These are phyloP conservation scores for Euphorbia schlechtendalii DNA, from an alignment of 441 rosid genomes.

Conservation along the genomic window DNA sequence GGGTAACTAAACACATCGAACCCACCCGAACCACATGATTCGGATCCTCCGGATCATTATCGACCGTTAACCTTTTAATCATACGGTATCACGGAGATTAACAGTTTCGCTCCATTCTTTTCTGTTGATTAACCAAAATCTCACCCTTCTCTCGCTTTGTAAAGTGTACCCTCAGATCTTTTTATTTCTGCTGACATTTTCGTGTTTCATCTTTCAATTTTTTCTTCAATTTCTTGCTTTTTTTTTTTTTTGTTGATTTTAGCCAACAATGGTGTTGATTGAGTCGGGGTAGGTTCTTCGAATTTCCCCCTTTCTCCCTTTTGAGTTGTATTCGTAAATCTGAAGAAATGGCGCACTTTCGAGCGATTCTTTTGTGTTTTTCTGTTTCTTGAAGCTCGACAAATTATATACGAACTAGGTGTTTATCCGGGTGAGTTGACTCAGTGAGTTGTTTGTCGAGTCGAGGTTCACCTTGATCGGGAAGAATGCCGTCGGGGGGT, in stretches of 20 bases:
- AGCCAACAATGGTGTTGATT: background rate
- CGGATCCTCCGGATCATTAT: conserved; percentile 25
- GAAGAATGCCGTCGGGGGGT: conserved; percentile 78
- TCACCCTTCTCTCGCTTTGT: conserved; percentile 18
- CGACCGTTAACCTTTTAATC: conserved; percentile 33
- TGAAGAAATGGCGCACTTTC: background rate
- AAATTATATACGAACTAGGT: background rate
- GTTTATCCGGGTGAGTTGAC: conserved; percentile 14
- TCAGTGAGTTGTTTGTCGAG: conserved; percentile 22
- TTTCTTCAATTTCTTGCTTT: background rate
- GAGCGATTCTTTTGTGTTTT: background rate
- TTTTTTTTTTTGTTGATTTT: background rate
- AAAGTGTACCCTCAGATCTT: conserved; percentile 33
- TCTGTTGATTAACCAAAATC: background rate
- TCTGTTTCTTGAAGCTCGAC: background rate
- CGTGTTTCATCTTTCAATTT: background rate
- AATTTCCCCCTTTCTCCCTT: background rate
- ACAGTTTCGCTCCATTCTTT: conserved; percentile 9
- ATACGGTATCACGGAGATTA: conserved; percentile 31
- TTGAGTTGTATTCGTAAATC: conserved; percentile 10
- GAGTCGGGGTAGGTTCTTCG: background rate
- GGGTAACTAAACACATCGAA: conserved; percentile 4
- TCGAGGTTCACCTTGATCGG: conserved; percentile 22
- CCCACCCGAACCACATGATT: background rate
- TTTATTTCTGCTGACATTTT: conserved; percentile 14